Percentiles rank a stretch among this genome's conserved stretches.
These are phyloP conservation scores for Termitomyces sp. DNA, from an alignment of 768 basidiomycete genomes.

Conservation along the genomic window DNA sequence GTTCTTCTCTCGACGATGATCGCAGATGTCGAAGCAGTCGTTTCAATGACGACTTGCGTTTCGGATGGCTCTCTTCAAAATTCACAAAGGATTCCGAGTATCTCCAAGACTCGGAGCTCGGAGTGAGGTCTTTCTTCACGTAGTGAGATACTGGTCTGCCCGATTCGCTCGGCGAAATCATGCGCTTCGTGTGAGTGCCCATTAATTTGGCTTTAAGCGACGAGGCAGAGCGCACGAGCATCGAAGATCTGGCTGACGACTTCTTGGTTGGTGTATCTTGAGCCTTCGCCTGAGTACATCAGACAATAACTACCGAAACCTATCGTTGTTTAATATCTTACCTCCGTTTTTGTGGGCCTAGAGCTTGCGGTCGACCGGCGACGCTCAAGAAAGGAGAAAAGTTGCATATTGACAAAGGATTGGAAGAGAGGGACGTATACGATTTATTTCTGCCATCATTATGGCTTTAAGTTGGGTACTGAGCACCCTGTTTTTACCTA, in stretches of 20 bases:
- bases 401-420: conserved; percentile 2
- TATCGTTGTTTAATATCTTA: neutral
- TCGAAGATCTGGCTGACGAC: neutral
- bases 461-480: neutral
- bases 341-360: neutral
- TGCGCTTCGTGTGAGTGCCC: neutral
- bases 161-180: neutral
- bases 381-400: conserved; percentile 12
- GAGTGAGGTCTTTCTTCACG: neutral
- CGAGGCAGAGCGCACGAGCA: conserved; percentile 6
- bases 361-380: conserved; percentile 2
- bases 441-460: neutral
- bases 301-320: neutral
- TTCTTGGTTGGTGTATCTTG: neutral
- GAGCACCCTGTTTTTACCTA: neutral
- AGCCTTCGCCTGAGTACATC: neutral
- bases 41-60: conserved; percentile 9
- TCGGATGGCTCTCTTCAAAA: neutral
- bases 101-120: neutral
- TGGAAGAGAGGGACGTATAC: neutral
- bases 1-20: conserved; percentile 5
- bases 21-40: conserved; percentile 1
- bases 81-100: neutral
- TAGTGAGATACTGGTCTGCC: neutral
- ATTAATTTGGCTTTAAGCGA: conserved; percentile 3